These are phyloP conservation scores for Colletotrichum sp. DNA, from an alignment of 2,329 filamentous ascomycete species.

Conservation along the genomic window DNA sequence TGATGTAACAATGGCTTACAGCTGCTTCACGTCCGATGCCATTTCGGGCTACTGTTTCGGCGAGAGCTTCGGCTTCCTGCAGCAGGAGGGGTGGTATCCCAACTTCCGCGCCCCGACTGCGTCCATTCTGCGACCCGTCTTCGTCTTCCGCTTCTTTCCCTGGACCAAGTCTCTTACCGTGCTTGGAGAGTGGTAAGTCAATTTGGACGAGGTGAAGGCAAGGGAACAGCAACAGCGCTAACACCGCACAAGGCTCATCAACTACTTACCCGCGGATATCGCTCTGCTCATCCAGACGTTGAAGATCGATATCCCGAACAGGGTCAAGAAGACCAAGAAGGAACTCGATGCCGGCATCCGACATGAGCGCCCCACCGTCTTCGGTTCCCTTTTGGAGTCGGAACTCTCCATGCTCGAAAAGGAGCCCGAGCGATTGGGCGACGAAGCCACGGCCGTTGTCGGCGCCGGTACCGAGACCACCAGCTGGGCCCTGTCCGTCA, in stretches of 20 bases:
- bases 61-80: constrained; percentile 36
- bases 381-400: constrained; percentile 21
- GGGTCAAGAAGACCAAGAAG: constrained; percentile 18
- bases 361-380: constrained; percentile 21
- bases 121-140: constrained; percentile 24
- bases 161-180: constrained; percentile 22
- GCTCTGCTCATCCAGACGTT: constrained; percentile 21
- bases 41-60: constrained; percentile 44
- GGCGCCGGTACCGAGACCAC: constrained; percentile 27
- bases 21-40: constrained; percentile 43
- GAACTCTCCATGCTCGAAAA: constrained; percentile 16
- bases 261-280: constrained; percentile 18
- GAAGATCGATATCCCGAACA: constrained; percentile 17
- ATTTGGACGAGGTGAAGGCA: too few species aligned
- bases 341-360: constrained; percentile 21
- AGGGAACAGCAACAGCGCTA: neutral
- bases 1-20: constrained; percentile 40
- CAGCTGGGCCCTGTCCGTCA: constrained; percentile 33
- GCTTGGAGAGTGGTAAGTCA: constrained; percentile 15
- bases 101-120: constrained; percentile 32
- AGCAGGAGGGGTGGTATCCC: constrained; percentile 38
- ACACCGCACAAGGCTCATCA: constrained; percentile 3
- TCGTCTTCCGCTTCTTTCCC: constrained; percentile 29
- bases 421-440: constrained; percentile 6
- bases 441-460: constrained; percentile 20